Percentiles rank a stretch among this genome's conserved stretches.
These are phyloP conservation scores for Populus tremula DNA, from an alignment of 345 rosid species.

Conservation along the genomic window DNA sequence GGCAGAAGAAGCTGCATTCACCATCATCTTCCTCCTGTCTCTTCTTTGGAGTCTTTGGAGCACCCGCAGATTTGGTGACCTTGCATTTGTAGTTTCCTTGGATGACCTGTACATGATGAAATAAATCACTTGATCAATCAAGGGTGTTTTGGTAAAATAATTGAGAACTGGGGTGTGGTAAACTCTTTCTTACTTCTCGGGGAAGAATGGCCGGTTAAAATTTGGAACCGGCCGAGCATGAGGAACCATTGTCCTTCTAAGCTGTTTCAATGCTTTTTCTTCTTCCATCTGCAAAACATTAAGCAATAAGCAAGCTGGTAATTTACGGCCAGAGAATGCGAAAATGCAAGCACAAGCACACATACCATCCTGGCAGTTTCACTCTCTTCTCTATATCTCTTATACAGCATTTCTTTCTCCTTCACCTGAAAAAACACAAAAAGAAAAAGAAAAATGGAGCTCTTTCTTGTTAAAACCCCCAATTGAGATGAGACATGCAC, in stretches of 20 bases:
- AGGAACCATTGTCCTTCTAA: conserved; percentile 90
- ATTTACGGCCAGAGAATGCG: neutral
- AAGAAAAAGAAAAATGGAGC: neutral
- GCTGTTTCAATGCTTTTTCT: conserved; percentile 80
- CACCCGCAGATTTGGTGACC: conserved; percentile 57
- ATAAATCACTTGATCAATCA: too few relatives aligned
- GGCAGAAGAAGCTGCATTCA: conserved; percentile 38
- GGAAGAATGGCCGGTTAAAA: conserved; percentile 80
- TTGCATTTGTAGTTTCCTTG: conserved; percentile 59
- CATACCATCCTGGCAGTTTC: conserved; percentile 82
- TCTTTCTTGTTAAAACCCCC: too few relatives aligned
- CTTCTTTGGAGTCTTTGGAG: conserved; percentile 46
- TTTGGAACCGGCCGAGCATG: conserved; percentile 87
- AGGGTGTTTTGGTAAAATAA: neutral
- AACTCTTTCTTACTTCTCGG: conserved; percentile 51
- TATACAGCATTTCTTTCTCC: conserved; percentile 79
- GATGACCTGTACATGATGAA: conserved; percentile 41
- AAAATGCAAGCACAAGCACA: too few relatives aligned
- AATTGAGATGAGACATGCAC: neutral
- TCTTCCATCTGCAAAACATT: conserved; percentile 60
- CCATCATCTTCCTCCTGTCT: conserved; percentile 21
- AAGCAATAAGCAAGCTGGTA: neutral
- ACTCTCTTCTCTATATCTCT: conserved; percentile 92
- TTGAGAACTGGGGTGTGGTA: too few relatives aligned
- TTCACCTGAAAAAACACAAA: conserved; percentile 51